Evolutionary conservation across 306 rosid genomes (phyloP), one percentile per base, ranked within the genome.

Genomic region (Lathyrus tuberosus): DNA sequence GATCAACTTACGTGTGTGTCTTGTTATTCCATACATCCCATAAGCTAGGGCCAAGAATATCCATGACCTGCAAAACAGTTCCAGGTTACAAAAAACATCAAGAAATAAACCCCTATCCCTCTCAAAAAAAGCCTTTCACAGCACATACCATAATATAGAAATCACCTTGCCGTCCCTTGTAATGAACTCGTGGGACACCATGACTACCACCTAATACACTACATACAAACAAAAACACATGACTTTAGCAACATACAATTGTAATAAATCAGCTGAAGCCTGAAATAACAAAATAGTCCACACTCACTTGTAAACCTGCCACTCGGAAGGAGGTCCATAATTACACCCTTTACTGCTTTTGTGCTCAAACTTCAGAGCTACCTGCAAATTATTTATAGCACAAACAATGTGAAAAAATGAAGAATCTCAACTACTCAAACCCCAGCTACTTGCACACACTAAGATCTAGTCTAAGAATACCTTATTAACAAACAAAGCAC

Each of bases 151-250:
- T 91, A 54, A 95, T 65, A 78, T 91, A 95, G 80, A 86, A 91
- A 74, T 95, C 96, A 9, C 92, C 99, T 76, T 89, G 96, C 71
- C 85, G 85, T 13, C 99, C 99, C 79, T 95, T 95, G 80, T 42
- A 89, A 82, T 95, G 95, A 69, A 87, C 96, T 52, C 81, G 80
- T 0, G 99, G 99, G 63, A 95, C 97, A 14, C 99, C 99, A 68
- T 95, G 99, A 82, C 93, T 87, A 76, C 97, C 97, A 33, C 99
- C 96, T 49, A 95, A 84, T 72, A 84, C 83, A 82, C 99, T 95
- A 81, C 11, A 81, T 37, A 64, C 18, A 64, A 1, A 40, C 15
- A 62, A 1, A 18, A 4, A 62, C n/a, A 59, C 17, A 44, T 14
- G 35, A 59, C 15, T 65, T 44, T 44, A 65, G 57, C 57, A 65